These are phyloP conservation scores for Gryganskiella cystojenkinii DNA, from an alignment of 192 early-diverging fungal genomes.

Conservation along the genomic window DNA sequence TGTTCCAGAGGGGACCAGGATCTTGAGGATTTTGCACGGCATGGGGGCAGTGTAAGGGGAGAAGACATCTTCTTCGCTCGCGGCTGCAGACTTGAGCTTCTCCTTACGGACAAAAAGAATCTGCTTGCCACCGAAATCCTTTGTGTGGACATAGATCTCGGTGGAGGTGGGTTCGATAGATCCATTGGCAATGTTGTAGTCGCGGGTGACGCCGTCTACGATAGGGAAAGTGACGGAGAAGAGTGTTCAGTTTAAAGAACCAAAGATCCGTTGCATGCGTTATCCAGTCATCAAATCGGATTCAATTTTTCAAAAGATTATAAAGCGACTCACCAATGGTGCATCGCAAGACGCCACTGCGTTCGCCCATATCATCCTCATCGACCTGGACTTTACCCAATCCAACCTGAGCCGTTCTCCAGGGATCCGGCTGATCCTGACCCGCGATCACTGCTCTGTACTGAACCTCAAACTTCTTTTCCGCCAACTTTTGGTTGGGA, in stretches of 20 bases:
- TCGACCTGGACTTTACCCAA: conserved; percentile 50
- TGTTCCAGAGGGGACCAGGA: conserved; percentile 61
- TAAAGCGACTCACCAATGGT: conserved; percentile 53
- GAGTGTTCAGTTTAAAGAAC: too few species aligned
- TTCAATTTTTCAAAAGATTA: too few species aligned
- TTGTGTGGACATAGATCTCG: conserved; percentile 63
- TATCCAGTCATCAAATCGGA: too few species aligned
- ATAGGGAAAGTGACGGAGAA: not conserved
- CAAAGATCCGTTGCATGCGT: too few species aligned
- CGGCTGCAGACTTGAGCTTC: conserved; percentile 53
- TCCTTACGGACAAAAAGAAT: conserved; percentile 56
- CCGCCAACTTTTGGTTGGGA: conserved; percentile 49
- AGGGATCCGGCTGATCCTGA: conserved; percentile 23
- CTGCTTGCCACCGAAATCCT: conserved; percentile 57
- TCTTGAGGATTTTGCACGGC: conserved; percentile 70
- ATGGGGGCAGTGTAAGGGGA: conserved; percentile 71
- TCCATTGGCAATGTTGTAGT: conserved; percentile 61
- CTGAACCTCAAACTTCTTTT: conserved; percentile 51
- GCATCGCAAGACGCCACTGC: conserved; percentile 53
- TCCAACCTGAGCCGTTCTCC: conserved; percentile 42
- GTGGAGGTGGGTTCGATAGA: conserved; percentile 34
- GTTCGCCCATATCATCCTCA: conserved; percentile 53
- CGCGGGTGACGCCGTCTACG: conserved; percentile 58
- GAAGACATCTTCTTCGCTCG: conserved; percentile 56
- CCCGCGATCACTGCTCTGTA: conserved; percentile 35